phyloP scores from a whole-genome alignment of 2,329 filamentous ascomycete species.

The Graphium sp. region DNA sequence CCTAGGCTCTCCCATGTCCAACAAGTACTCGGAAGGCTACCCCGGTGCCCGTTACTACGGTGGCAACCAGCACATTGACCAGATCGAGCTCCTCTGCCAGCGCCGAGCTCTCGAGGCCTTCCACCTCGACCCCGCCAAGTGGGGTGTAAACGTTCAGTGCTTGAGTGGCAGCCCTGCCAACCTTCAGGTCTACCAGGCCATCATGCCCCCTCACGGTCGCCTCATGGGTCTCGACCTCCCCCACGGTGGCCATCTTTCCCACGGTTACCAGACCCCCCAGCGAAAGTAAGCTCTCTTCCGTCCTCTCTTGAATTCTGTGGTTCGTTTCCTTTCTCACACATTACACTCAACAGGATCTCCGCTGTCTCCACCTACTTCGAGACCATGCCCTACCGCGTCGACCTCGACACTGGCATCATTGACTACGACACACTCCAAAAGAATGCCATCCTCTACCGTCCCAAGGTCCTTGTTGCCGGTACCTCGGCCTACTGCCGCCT shows the following conservation, averaged over 20 bases:
- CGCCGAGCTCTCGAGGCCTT: constrained; percentile 83
- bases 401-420: constrained; percentile 83
- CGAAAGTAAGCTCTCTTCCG: constrained; percentile 49
- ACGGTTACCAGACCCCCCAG: constrained; percentile 92
- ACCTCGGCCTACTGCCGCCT: constrained; percentile 96
- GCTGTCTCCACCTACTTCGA: constrained; percentile 98
- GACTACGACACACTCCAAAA: constrained; percentile 91
- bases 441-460: constrained; percentile 80
- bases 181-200: constrained; percentile 92
- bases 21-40: constrained; percentile 99
- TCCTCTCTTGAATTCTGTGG: not conserved
- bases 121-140: constrained; percentile 70
- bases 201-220: constrained; percentile 89
- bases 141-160: constrained; percentile 98
- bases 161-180: constrained; percentile 89
- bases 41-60: constrained; percentile 98
- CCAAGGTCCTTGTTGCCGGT: constrained; percentile 90
- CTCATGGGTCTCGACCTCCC: constrained; percentile 94
- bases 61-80: constrained; percentile 96
- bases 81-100: constrained; percentile 92
- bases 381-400: constrained; percentile 89
- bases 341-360: constrained; percentile 53
- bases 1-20: constrained; percentile 84
- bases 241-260: constrained; percentile 85
- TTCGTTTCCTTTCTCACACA: not conserved